phyloP scores from a whole-genome alignment of 2,329 filamentous ascomycete genomes.

The Incumbomyces delicatus region DNA sequence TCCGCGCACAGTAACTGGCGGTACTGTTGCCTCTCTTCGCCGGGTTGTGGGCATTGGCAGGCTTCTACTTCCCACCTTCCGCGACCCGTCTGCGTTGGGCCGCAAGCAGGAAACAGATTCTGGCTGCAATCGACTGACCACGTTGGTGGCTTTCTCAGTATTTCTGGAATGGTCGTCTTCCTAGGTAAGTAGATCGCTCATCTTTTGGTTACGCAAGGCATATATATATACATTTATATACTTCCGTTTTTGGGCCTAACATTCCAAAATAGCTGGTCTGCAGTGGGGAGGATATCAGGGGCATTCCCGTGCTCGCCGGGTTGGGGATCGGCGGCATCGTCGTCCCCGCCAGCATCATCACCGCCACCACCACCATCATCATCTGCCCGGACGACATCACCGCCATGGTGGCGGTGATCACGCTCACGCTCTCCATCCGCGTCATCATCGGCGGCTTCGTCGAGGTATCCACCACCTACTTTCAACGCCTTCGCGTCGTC shows the following conservation, averaged over 20 bases:
- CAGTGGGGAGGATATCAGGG: slow-evolving; percentile 45
- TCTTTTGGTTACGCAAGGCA: no score
- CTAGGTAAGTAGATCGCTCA: neutral
- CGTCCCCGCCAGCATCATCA: slow-evolving; percentile 57
- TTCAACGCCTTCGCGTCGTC: slow-evolving; percentile 41
- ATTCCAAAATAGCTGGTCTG: slow-evolving; percentile 28
- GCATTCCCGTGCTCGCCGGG: slow-evolving; percentile 50
- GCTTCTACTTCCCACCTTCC: slow-evolving; percentile 40
- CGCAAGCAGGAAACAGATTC: slow-evolving; percentile 25
- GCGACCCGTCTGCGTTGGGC: slow-evolving; percentile 26
- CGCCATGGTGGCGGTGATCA: slow-evolving; percentile 55
- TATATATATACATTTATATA: no score
- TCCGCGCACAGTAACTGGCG: slow-evolving; percentile 21
- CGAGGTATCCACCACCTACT: slow-evolving; percentile 51
- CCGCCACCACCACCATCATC: slow-evolving; percentile 51
- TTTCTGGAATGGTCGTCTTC: slow-evolving; percentile 37
- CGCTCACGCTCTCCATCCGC: slow-evolving; percentile 58
- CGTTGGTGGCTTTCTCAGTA: slow-evolving; percentile 40
- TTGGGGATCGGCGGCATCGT: slow-evolving; percentile 60
- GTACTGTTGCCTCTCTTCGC: slow-evolving; percentile 13
- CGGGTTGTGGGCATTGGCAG: slow-evolving; percentile 32
- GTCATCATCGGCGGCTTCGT: slow-evolving; percentile 58
- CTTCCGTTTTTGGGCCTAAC: no score
- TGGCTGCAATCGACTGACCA: slow-evolving; percentile 45
- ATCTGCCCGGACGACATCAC: slow-evolving; percentile 61